Base-by-base conservation (phyloP, 805 yeast genomes). In the Ogataea salicorniae region DNA sequence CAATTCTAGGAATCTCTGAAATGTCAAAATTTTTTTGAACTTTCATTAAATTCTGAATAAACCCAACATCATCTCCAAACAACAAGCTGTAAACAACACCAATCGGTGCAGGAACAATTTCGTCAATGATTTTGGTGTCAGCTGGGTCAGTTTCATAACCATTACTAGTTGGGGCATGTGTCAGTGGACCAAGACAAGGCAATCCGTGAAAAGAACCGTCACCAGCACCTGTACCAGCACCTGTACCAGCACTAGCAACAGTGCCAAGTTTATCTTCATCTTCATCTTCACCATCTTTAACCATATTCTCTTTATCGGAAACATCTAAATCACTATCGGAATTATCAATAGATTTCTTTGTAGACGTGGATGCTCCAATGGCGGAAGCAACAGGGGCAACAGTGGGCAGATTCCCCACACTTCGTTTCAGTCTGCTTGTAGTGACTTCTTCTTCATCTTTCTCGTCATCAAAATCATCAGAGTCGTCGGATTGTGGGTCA, bases 11-110 rank as follows among this genome's bases (percentile, higher is more conserved):
- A 6, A 78, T 68, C 2, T 75, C 73, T 0, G 82, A 72, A 6
- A 86, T 69, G 39, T 83, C 80, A 40, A 73, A 73, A 55, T 87
- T 87, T 49, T 81, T 83, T 51, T 83, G 89, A n/a, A 72, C 74
- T 43, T 73, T 71, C 37, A 85, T 58, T 15, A 83, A 64, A 8
- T 60, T 59, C 35, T 71, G 70, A 44, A 73, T 61, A 46, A 74
- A 74, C 0, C 73, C 57, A 1, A 73, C 68, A 56, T 83, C 80
- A 37, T 76, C 72, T 8, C 92, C 92, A 64, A 82, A 85, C 22
- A 87, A 47, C n/a, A 83, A 57, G 23, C 69, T 68, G 51, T 68
- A 81, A 0, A 84, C 78, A 14, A 72, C 75, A 1, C 91, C 89
- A 18, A 86, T 48, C 0, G 94, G 92, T 0, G 87, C 87, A 39